Evolutionary conservation across 768 basidiomycete species (phyloP), one percentile per base, ranked within the genome.

Genomic region (Leccinum truebloodii): DNA sequence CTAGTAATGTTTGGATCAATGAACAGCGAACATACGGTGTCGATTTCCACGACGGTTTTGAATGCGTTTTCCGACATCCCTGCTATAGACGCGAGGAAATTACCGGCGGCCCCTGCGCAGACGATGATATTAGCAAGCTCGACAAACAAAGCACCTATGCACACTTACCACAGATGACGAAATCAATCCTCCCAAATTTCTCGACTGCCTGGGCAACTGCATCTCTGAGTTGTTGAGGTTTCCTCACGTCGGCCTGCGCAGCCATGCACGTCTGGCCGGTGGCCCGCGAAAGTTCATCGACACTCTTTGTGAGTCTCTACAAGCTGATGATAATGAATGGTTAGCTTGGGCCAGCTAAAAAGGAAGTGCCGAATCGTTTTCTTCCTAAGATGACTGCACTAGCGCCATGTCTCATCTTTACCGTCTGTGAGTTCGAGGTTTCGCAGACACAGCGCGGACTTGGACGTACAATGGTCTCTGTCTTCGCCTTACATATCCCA

Each of bases 401-500:
- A 12, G 88, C 91, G 13, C 95, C 95, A 69, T 92, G 91, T 34
- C 81, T 81, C 90, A 92, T 90, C 91, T 93, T 64, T 18, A 24
- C 18, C 4, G 28, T 16, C 22, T 55, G 59, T 71, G 30, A 60
- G 63, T 52, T 44, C 20, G 28, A 53, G 48, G 56, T 32, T 30
- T 37, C 41, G 39, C 4, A 28, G 9, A 20, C 32, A 28, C 1
- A 28, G 13, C 32, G 12, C n/a, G 16, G 30, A 37, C 35, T 10
- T 53, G 22, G 46, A 75, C 86, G 53, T 73, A 95, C 92, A 69
- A 96, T 79, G 22, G 87, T 83, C 69, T 92, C 85, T 35, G 90
- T 90, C 89, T 96, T 95, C 53, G 78, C 84, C 66, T 88, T 88
- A 78, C 95, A 94, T 76, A 99, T 98, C 16, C 95, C 96, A 60